These are phyloP conservation scores for Diplodia seriata DNA, from an alignment of 2,329 filamentous ascomycete genomes.

Conservation along the genomic window DNA sequence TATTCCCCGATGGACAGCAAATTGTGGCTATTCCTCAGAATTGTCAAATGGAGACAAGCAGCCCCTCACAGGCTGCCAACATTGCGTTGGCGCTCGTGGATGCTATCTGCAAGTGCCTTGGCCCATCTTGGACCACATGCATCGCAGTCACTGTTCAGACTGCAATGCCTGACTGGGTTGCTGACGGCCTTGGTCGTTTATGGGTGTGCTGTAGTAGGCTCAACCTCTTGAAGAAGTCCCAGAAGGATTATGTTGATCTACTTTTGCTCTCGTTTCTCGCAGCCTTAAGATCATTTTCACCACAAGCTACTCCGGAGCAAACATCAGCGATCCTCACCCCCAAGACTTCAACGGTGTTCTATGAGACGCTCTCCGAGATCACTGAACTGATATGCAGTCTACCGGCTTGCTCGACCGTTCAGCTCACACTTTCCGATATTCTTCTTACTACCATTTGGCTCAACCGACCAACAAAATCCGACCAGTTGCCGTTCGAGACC, in stretches of 20 bases:
- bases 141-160: not conserved
- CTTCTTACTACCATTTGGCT: slow-evolving; percentile 3
- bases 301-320: not conserved
- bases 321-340: not conserved
- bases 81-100: slow-evolving; percentile 36
- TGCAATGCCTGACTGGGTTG: slow-evolving; percentile 3
- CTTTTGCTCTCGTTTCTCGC: slow-evolving; percentile 21
- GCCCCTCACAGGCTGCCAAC: slow-evolving; percentile 39
- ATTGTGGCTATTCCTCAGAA: slow-evolving; percentile 52
- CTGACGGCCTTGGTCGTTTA: slow-evolving; percentile 15
- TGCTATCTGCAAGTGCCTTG: slow-evolving; percentile 4
- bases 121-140: not conserved
- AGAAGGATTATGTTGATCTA: not conserved
- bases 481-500: not conserved
- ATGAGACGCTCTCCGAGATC: slow-evolving; percentile 14
- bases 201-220: slow-evolving; percentile 4
- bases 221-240: slow-evolving; percentile 6
- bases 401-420: not conserved
- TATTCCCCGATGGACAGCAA: slow-evolving; percentile 49
- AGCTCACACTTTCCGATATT: slow-evolving; percentile 12
- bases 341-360: slow-evolving; percentile 9
- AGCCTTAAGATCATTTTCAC: not conserved
- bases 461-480: not conserved
- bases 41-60: slow-evolving; percentile 45
- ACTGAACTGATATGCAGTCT: slow-evolving; percentile 6